Conservation (phyloP, 2,329 filamentous ascomycete genomes). For the Diplodia scrobiculata region DNA sequence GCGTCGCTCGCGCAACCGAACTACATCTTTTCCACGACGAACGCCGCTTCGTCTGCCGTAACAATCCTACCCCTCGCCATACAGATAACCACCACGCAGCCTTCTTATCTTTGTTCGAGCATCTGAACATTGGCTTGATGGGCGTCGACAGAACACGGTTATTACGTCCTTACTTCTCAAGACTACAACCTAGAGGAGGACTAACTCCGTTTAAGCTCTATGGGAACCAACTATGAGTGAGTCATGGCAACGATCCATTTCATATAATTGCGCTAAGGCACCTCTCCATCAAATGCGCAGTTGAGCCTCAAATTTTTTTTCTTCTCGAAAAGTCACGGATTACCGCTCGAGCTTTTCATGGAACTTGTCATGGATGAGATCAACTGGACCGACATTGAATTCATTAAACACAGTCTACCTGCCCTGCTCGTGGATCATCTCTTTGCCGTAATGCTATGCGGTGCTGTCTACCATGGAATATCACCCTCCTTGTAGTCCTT, state of each 20-base stretch:
- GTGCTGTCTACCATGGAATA: neutral
- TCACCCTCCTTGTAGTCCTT: conserved; percentile 19
- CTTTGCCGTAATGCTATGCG: neutral
- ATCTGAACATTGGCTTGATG: neutral
- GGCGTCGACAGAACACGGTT: neutral
- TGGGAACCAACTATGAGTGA: too few species aligned
- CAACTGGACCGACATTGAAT: too few species aligned
- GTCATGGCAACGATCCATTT: too few species aligned
- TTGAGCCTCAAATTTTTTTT: too few species aligned
- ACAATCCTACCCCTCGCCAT: neutral
- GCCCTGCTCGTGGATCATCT: neutral
- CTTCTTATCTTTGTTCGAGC: neutral
- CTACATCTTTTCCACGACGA: neutral
- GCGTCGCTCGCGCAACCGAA: conserved; percentile 22
- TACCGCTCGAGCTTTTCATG: too few species aligned
- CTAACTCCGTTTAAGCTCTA: too few species aligned
- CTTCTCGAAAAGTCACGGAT: too few species aligned
- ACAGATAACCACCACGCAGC: neutral
- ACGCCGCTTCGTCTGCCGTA: conserved; percentile 8
- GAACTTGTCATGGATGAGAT: too few species aligned
- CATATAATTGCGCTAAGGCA: too few species aligned
- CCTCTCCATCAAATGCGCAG: too few species aligned
- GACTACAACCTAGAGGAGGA: too few species aligned
- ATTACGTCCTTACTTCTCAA: neutral
- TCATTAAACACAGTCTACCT: too few species aligned